Evolutionary conservation across 108 stramenopile genomes (phyloP).

Genomic region (Epipyxis sp.): DNA sequence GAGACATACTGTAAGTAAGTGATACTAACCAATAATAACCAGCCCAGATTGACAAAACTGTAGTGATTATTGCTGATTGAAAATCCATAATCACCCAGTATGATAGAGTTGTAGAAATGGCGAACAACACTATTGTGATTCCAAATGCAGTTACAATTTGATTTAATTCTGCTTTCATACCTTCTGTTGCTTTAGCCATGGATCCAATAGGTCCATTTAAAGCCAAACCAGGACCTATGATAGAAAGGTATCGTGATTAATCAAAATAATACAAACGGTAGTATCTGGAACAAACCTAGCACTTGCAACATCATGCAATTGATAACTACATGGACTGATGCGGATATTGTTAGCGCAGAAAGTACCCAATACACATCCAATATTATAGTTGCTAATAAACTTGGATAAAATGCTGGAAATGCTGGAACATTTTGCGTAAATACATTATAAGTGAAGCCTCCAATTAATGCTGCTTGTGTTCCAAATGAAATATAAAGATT

Average conservation of each 20-base stretch:
- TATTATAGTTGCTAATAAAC: not conserved
- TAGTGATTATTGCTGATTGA: not conserved
- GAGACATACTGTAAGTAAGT: no score
- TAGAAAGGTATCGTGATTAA: no score
- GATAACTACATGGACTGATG: slow-evolving; percentile 12
- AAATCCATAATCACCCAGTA: slow-evolving; percentile 8
- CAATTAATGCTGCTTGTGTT: slow-evolving; percentile 9
- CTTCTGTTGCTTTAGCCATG: not conserved
- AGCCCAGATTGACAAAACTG: not conserved
- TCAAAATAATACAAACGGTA: no score
- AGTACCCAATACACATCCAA: slow-evolving; percentile 13
- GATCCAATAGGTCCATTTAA: slow-evolving; percentile 9
- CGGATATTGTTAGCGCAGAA: not conserved
- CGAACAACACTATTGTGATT: slow-evolving; percentile 12
- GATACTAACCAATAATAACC: not conserved
- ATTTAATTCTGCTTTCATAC: not conserved
- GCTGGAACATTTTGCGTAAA: slow-evolving; percentile 1
- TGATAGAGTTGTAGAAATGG: slow-evolving; percentile 7
- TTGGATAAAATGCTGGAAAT: not conserved
- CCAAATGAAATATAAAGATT: slow-evolving; percentile 2
- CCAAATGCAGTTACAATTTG: not conserved
- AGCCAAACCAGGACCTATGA: slow-evolving; percentile 9
- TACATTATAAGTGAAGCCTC: slow-evolving; percentile 10
- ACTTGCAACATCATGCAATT: not conserved
- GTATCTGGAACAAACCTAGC: no score